Base-by-base conservation (phyloP, 2,329 filamentous ascomycete genomes). In the Aspergillus fructus region DNA sequence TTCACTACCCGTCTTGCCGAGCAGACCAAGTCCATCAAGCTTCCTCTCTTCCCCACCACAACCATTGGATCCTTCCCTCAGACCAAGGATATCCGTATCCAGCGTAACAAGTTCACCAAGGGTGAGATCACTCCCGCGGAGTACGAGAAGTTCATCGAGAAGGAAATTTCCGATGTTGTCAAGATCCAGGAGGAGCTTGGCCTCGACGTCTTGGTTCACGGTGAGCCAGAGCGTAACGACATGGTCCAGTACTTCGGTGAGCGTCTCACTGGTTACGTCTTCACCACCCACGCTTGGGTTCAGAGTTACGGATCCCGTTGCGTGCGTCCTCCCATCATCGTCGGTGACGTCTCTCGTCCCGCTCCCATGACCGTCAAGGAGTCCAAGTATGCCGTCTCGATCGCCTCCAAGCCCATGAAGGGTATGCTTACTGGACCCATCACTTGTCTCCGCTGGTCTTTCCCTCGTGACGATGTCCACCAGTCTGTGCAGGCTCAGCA, bases 181-280 rank as follows among this genome's bases (percentile, higher is more conserved):
- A 90, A 92, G 84, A 90, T 97, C 79, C 94, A 99, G 83, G 92
- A 97, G 73, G 94, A 97, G 83, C 93, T 99, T 72, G 92, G 87
- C 78, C 89, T 99, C 55, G 94, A 99, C 70, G 94, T 99, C 77
- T 91, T 90, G 76, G 94, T 99, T 65, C 94, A 99, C 84, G 94
- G 94, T 76, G 94, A 99, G 86, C 94, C 94, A 60, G 94, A 99
- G 87, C 92, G 94, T 79, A 99, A 99, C 83, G 94, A 99, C 88
- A 99, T 99, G 94, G 94, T 99, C 53, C 94, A 99, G 82, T 99
- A 97, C 88, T 99, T 99, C 71, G 94, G 94, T 80, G 94, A 99
- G 87, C 90, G 91, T 73, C 85, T 99, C 63, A 87, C 96, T 72
- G 94, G 94, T 73, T 99, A 97, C 78, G 89, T 92, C 76, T 99